Conservation (phyloP, 768 basidiomycete species). For the Tylopilus vinaceipallidus region DNA sequence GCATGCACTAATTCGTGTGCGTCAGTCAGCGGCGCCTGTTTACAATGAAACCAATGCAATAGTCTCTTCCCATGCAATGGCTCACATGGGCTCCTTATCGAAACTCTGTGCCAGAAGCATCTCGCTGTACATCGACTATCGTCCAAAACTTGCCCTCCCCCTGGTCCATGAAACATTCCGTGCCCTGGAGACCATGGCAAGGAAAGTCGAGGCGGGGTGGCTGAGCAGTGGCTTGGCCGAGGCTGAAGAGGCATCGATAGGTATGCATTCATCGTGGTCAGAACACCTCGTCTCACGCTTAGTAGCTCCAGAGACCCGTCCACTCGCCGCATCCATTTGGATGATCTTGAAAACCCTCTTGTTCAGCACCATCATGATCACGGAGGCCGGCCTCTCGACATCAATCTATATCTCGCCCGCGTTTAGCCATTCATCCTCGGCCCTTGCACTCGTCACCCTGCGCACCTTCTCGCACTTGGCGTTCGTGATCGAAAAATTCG, state of each 20-base stretch:
- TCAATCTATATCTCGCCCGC: conserved; percentile 51
- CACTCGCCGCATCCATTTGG: conserved; percentile 57
- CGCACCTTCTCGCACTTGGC: conserved; percentile 64
- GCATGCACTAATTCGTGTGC: conserved; percentile 4
- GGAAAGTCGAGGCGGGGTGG: conserved; percentile 50
- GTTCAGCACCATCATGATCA: conserved; percentile 71
- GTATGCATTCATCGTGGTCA: conserved; percentile 34
- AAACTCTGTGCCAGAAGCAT: conserved; percentile 36
- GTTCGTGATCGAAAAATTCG: conserved; percentile 79
- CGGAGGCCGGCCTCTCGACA: conserved; percentile 57
- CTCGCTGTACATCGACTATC: conserved; percentile 37
- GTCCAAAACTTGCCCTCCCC: conserved; percentile 27
- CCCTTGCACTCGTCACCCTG: conserved; percentile 54
- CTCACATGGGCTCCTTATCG: conserved; percentile 39
- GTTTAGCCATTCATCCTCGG: conserved; percentile 36
- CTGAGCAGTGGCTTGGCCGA: conserved; percentile 35
- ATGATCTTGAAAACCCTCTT: conserved; percentile 67
- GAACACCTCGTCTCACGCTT: conserved; percentile 3
- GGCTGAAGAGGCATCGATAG: conserved; percentile 20
- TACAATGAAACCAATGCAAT: conserved; percentile 33
- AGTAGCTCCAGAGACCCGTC: conserved; percentile 44
- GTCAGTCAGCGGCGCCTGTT: conserved; percentile 35
- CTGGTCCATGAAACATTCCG: conserved; percentile 29
- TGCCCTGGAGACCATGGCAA: conserved; percentile 36
- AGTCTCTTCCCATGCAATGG: conserved; percentile 36